Evolutionary conservation across 805 yeast species (phyloP), one percentile per base, ranked within the genome.

Genomic region (Suhomyces sp.): DNA sequence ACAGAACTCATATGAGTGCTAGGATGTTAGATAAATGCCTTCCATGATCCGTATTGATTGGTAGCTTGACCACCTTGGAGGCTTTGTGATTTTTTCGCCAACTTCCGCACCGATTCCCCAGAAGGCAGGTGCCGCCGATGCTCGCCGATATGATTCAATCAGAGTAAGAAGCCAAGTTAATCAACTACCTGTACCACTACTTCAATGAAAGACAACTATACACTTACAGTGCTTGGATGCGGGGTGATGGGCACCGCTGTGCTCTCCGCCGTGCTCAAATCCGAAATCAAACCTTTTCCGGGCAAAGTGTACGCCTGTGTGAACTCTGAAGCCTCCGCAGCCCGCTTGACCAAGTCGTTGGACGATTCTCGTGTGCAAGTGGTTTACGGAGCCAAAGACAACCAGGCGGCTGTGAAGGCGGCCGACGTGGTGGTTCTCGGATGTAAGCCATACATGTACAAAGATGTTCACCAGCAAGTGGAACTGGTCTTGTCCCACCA

Each of bases 241-340:
- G 99, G 99, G 55, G 91, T 88, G 51, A 89, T 94, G 90, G 98
- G 98, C 54, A 87, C 93, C 15, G 97, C 98, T 9, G 89, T 94
- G 46, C 79, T 90, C 31, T 79, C 89, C 10, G 96, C 98, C 9
- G 83, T 88, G 46, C 73, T 89, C 50, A 79, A 80, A 36, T 54
- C 72, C 9, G 56, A 70, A 24, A 77, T 79, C 56, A 67, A 67
- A 17, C 81, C 86, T 5, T 81, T 80, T 53, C 97, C 98, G 27
- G 66, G 78, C 26, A 82, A 78, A 63, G 86, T 92, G 67, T 79
- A 87, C 59, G 90, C 94, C n/a, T 85, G 96, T 66, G 92, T 88
- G 52, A 79, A 80, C 53, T 76, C 84, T 45, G 77, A 77, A 54
- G 68, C 67, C 38, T 82, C 87, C 7, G 52, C 61, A 27, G 64